Evolutionary conservation across 2,329 filamentous ascomycete species (phyloP).

Genomic region (Chlorencoelia australis): DNA sequence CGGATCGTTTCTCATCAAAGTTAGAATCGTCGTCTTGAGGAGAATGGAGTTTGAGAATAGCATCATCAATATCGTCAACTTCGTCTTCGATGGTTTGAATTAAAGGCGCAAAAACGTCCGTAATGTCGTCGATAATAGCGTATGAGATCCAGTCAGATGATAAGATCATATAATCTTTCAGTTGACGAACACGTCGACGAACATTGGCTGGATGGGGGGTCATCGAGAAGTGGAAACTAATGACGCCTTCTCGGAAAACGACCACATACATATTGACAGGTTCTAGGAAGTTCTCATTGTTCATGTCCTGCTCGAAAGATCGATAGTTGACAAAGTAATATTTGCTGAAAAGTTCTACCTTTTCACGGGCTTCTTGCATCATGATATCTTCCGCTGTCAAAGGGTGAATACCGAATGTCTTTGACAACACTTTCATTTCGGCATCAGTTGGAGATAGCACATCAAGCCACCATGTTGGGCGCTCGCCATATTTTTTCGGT

Average conservation of each 20-base stretch:
- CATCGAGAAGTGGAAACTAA: constrained; percentile 96
- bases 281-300: constrained; percentile 82
- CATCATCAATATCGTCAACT: constrained; percentile 93
- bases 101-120: constrained; percentile 85
- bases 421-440: constrained; percentile 90
- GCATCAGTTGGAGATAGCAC: constrained; percentile 81
- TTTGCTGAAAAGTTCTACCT: constrained; percentile 92
- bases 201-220: constrained; percentile 96
- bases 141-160: constrained; percentile 98
- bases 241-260: constrained; percentile 88
- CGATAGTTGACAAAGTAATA: constrained; percentile 99
- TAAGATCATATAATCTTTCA: constrained; percentile 86
- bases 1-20: constrained; percentile 37
- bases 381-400: constrained; percentile 94
- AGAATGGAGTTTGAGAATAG: constrained; percentile 74
- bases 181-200: constrained; percentile 79
- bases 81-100: constrained; percentile 93
- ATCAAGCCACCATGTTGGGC: constrained; percentile 95
- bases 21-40: constrained; percentile 34
- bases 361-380: constrained; percentile 94
- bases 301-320: constrained; percentile 89
- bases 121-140: constrained; percentile 96
- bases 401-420: constrained; percentile 91
- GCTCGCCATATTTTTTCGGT: constrained; percentile 57
- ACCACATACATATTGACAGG: constrained; percentile 97